Evolutionary conservation across 1,139 yeast species (phyloP), one percentile per base, ranked within the genome.

Genomic region (Candida sanyaensis): DNA sequence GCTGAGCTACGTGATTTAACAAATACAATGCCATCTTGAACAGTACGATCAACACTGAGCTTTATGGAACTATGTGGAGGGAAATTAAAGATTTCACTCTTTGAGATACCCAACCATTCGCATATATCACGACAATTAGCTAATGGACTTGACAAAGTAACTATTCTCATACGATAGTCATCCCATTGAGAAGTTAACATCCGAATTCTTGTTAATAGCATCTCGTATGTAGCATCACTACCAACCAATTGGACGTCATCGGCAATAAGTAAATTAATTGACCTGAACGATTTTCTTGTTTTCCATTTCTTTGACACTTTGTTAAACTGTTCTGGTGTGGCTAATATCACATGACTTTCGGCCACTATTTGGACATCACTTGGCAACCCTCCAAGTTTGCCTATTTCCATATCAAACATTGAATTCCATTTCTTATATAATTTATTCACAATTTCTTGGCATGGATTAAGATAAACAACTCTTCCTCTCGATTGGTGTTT

Each of bases 311-410:
- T 80, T 0, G 96, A 81, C 1, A 91, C 59, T 2, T 69, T 56
- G 52, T 88, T 92, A 71, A 90, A 87, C 52, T 88, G 92, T 21
- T 69, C 75, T 0, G 97, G 96, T 0, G 97, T 90, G 3, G 89
- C 82, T 13, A 92, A 64, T n/a, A 89, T 66, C 47, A 92, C 64
- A 60, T 89, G 92, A 49, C 83, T 78, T 24, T 71, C 66, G 1
- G 83, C 81, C 9, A 90, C 58, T 2, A 80, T 55, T 45, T 73
- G 71, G 48, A 86, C 59, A 59, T 91, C 95, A 1, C 66, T 60
- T 55, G 8, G 79, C 52, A 42, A 88, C 93, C 89, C 90, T 0
- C 83, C 77, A n/a, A 91, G 68, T 55, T 79, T 81, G 40, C 68
- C 72, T 9, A 91, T 74, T 1, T 49, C 52, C 52, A 82, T 83